Base-by-base conservation (phyloP, 2,329 filamentous ascomycete genomes). In the Ceratocystis lukuohia region DNA sequence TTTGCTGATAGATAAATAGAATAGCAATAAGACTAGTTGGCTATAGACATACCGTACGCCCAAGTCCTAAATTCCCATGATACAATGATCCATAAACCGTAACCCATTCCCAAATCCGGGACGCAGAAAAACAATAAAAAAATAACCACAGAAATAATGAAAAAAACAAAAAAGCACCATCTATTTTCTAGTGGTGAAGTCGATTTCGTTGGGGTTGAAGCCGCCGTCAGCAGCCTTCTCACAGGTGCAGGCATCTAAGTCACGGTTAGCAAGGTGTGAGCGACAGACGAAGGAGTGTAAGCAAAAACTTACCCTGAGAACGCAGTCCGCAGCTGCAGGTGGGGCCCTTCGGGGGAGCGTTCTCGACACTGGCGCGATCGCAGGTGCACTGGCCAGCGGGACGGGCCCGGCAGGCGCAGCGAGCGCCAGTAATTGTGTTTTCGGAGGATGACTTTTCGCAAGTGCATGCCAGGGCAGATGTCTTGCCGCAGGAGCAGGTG, bases 401-500 rank as follows among this genome's bases (percentile, higher is more conserved):
- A 66, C 91, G 86, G 71, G 88, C 85, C 71, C 90, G 84, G 80
- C 91, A 96, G 57, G 88, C 91, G 81, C 91, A 96, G 71, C 89
- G 82, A 48, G 89, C 81, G 5, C 90, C 90, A 5, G 80, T 75
- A 66, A 89, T 74, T 50, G 78, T 77, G 80, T 96, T 96, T 81
- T 96, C 92, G 17, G 80, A 77, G 3, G 81, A 70, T 3, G 91
- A 83, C 76, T 90, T 92, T 72, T 84, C 84, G 79, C 93, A 96
- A 69, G 80, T 88, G 84, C 93, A 97, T 75, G 92, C 82, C 62
- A 96, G 84, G 62, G 93, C 93, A 3, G 86, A 84, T 74, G 94
- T 83, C 80, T 96, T 86, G 74, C 93, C 93, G 75, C 93, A 97
- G 17, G 90, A 95, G 84, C 91, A 96, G 68, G 80, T 87, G 7